Evolutionary conservation across 257 asterid species (phyloP), one percentile per base, ranked within the genome.

Genomic region (Capsicum chinense): DNA sequence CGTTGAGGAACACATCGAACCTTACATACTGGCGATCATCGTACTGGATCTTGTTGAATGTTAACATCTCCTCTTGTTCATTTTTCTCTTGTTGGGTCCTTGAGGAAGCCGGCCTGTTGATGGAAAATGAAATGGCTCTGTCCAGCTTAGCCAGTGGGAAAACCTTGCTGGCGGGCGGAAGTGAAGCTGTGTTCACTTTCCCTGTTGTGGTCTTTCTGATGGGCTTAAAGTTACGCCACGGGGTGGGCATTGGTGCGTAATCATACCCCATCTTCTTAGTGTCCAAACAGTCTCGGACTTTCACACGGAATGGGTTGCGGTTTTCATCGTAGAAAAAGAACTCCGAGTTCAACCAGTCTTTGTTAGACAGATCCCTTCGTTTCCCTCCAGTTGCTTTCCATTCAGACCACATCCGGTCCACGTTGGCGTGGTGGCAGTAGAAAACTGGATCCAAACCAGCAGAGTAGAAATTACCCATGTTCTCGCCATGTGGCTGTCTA

Each of bases 261-360:
- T 74, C 85, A 81, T 86, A 92, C 1, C 95, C 95, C 88, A 92
- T 47, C 8, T 5, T 83, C 44, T 16, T 54, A 66, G 67, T 54
- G 47, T 89, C 90, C 4, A 89, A 6, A 56, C 86, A 57, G 59
- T 92, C 94, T 0, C 56, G 79, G 0, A 87, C 92, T 21, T 57
- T 89, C 17, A 92, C 95, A 4, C 90, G 88, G 21, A 83, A 93
- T 0, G 90, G 92, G 59, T 71, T 86, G 56, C 85, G 87, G 9
- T 88, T 83, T 81, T 92, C 94, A 79, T 92, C 94, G 85, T 92
- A 92, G 90, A 92, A 92, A 74, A 90, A 21, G 85, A 92, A 92
- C 54, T 89, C 58, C 0, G 95, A 90, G 76, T 90, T 81, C 5
- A 89, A 57, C 86, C 50, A 92, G 21, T 90, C 92, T 0, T 85